Percentiles rank a stretch among this genome's conserved stretches.
Evolutionary conservation across 345 rosid species (phyloP).

Genomic region (Anacardium occidentale): DNA sequence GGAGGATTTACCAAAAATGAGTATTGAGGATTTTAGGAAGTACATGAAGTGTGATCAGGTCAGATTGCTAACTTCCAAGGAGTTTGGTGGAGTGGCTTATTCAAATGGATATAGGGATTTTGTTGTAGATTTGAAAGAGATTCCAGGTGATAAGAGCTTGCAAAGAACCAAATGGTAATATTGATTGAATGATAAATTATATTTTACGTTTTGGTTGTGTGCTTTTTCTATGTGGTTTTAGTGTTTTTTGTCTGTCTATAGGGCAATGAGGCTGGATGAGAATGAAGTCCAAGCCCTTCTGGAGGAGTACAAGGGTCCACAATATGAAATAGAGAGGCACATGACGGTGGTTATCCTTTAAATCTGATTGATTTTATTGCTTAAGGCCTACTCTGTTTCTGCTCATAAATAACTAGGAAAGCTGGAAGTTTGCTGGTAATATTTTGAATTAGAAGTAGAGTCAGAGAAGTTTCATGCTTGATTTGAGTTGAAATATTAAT

Average conservation of each 20-base stretch:
- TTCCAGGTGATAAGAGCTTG: constrained; percentile 79
- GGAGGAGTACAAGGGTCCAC: constrained; percentile 67
- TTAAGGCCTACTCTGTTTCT: background rate
- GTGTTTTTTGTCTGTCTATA: constrained; percentile 24
- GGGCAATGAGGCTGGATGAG: constrained; percentile 71
- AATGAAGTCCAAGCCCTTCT: constrained; percentile 60
- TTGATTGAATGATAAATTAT: background rate
- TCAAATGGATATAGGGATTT: constrained; percentile 48
- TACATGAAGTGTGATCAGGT: constrained; percentile 62
- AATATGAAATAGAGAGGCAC: constrained; percentile 67
- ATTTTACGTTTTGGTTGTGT: constrained; percentile 15
- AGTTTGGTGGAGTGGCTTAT: constrained; percentile 29
- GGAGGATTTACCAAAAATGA: constrained; percentile 67
- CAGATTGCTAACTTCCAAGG: constrained; percentile 73
- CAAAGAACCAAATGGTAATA: constrained; percentile 86
- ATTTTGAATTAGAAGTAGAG: no score
- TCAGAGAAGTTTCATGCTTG: background rate
- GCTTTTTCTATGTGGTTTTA: constrained; percentile 3
- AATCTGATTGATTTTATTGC: constrained; percentile 20
- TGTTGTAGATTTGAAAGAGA: constrained; percentile 74
- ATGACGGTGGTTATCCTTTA: constrained; percentile 56
- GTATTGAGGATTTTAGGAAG: constrained; percentile 67
- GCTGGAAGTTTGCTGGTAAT: background rate
- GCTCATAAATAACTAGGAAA: background rate
- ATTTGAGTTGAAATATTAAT: background rate